A percentile compares a stretch with the other conserved stretches of the same genome.
Evolutionary conservation across 2,329 filamentous ascomycete species (phyloP).

Genomic region (Ceratocystis cubensis): DNA sequence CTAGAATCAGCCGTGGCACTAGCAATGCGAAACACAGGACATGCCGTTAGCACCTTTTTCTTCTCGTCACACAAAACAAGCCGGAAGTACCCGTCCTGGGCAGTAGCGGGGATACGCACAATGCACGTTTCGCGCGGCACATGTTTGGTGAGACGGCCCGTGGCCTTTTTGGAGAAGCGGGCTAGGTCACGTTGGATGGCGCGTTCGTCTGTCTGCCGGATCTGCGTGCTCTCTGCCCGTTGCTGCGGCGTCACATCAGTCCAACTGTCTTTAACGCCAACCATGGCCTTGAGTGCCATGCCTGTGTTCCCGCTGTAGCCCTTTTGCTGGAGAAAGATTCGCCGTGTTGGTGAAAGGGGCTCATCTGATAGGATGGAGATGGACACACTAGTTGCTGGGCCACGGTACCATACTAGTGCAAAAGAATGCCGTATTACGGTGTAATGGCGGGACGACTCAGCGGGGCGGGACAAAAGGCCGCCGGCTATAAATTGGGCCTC

Average conservation of each 20-base stretch:
- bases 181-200: slow-evolving; percentile 55
- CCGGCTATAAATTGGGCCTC: slow-evolving; percentile 55
- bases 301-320: slow-evolving; percentile 57
- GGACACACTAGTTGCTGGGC: slow-evolving; percentile 48
- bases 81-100: slow-evolving; percentile 55
- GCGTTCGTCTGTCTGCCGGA: slow-evolving; percentile 47
- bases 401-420: slow-evolving; percentile 53
- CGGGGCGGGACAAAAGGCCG: slow-evolving; percentile 50
- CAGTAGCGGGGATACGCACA: slow-evolving; percentile 50
- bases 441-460: slow-evolving; percentile 52
- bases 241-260: slow-evolving; percentile 53
- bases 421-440: slow-evolving; percentile 55
- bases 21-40: slow-evolving; percentile 56
- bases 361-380: slow-evolving; percentile 51
- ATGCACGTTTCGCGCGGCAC: slow-evolving; percentile 49
- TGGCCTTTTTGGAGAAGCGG: slow-evolving; percentile 47
- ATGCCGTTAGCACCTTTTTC: slow-evolving; percentile 49
- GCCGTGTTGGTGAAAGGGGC: slow-evolving; percentile 43
- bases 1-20: slow-evolving; percentile 50
- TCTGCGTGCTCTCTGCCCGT: slow-evolving; percentile 34
- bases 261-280: slow-evolving; percentile 49
- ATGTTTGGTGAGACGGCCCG: slow-evolving; percentile 37
- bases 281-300: slow-evolving; percentile 51
- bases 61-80: slow-evolving; percentile 46
- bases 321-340: slow-evolving; percentile 55